Percentiles rank a stretch among this genome's conserved stretches.
phyloP scores from a whole-genome alignment of 805 yeast genomes.

The Yarrowia hollandica region DNA sequence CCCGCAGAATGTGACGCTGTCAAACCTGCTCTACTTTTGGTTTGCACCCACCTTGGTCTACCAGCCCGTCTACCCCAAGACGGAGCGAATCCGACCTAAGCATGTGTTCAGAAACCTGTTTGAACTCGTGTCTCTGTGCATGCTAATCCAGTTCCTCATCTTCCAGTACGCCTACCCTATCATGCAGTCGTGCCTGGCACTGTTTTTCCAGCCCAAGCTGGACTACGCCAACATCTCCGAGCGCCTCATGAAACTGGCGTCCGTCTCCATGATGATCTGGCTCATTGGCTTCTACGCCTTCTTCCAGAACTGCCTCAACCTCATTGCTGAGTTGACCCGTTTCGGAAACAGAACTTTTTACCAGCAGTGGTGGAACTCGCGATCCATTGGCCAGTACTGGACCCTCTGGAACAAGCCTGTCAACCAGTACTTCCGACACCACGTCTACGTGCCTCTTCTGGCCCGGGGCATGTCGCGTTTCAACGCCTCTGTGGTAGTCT shows the following conservation, averaged over 20 bases:
- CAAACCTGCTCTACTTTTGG: conserved; percentile 46
- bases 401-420: conserved; percentile 50
- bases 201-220: conserved; percentile 19
- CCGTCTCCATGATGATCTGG: conserved; percentile 49
- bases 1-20: conserved; percentile 45
- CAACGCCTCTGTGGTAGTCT: conserved; percentile 43
- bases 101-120: conserved; percentile 41
- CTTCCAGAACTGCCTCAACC: conserved; percentile 47
- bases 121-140: conserved; percentile 43
- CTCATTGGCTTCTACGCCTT: conserved; percentile 46
- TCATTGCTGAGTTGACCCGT: conserved; percentile 47
- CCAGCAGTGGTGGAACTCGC: conserved; percentile 54
- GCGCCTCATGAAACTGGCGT: conserved; percentile 44
- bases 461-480: conserved; percentile 40
- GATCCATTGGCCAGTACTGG: conserved; percentile 52
- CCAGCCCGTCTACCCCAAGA: conserved; percentile 51
- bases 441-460: conserved; percentile 46
- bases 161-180: conserved; percentile 49
- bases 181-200: conserved; percentile 41
- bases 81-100: conserved; percentile 39
- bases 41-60: conserved; percentile 51
- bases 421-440: conserved; percentile 47
- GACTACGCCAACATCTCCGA: conserved; percentile 40
- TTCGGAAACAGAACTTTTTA: conserved; percentile 51
- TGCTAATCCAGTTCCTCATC: conserved; percentile 44